These are phyloP conservation scores for Knufia petricola DNA, from an alignment of 2,329 filamentous ascomycete species.

Conservation along the genomic window DNA sequence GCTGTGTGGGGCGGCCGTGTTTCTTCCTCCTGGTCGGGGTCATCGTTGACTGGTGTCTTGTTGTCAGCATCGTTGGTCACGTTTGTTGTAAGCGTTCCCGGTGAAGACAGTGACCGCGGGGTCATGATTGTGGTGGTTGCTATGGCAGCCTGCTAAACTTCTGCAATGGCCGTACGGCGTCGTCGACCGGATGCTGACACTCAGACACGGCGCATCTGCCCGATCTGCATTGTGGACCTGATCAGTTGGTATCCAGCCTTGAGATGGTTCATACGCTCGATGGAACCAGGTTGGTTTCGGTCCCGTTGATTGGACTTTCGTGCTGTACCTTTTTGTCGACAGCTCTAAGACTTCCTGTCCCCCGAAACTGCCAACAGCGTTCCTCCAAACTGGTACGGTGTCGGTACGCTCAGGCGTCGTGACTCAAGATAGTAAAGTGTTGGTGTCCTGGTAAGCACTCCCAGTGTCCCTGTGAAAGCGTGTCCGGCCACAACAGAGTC, in stretches of 20 bases:
- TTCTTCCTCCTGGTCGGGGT: conserved; percentile 14
- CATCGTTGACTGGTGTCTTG: conserved; percentile 7
- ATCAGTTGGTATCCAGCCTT: too few species aligned
- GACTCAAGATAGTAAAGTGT: not conserved
- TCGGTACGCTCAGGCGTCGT: too few species aligned
- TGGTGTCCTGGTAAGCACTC: not conserved
- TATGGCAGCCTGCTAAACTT: too few species aligned
- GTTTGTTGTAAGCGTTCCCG: not conserved
- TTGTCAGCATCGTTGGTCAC: conserved; percentile 16
- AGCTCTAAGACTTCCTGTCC: too few species aligned
- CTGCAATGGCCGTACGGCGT: too few species aligned
- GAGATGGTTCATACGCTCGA: too few species aligned
- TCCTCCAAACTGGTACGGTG: too few species aligned
- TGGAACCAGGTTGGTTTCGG: too few species aligned
- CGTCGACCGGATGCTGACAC: not conserved
- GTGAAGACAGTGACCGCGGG: conserved; percentile 8
- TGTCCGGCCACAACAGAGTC: not conserved
- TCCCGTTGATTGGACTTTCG: too few species aligned
- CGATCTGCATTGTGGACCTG: not conserved
- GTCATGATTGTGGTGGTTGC: conserved; percentile 14
- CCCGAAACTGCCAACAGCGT: too few species aligned
- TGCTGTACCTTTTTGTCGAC: too few species aligned
- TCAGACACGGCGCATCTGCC: not conserved
- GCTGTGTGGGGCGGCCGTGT: conserved; percentile 25
- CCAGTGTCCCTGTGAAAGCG: not conserved